Percentiles rank a stretch among this genome's conserved stretches.
These are phyloP conservation scores for Eutrema heterophyllum DNA, from an alignment of 345 rosid species.

Conservation along the genomic window DNA sequence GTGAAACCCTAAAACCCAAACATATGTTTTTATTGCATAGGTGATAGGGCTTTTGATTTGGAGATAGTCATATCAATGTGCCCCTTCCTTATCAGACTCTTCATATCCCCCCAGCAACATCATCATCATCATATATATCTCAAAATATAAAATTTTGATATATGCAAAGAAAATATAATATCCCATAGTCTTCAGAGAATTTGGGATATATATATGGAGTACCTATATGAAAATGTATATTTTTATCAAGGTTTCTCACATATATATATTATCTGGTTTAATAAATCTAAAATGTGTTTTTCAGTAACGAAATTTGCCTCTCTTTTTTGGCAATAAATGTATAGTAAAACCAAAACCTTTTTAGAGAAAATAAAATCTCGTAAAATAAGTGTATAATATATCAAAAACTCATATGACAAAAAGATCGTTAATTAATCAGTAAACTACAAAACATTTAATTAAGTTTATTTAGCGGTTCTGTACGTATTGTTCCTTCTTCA, in stretches of 20 bases:
- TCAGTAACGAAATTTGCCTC: neutral
- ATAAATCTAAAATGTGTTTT: neutral
- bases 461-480: neutral
- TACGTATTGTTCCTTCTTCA: neutral
- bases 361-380: neutral
- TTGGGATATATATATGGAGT: neutral
- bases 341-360: neutral
- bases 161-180: neutral
- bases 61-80: conserved; percentile 25
- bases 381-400: neutral
- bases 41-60: conserved; percentile 16
- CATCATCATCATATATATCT: conserved; percentile 14
- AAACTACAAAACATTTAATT: neutral
- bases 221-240: neutral
- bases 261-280: neutral
- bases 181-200: neutral
- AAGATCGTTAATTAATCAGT: neutral
- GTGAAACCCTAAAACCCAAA: conserved; percentile 13
- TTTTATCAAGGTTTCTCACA: neutral
- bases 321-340: neutral
- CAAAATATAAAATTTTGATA: neutral
- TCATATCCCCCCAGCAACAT: conserved; percentile 10
- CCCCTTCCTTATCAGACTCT: conserved; percentile 4
- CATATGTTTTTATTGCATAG: conserved; percentile 15
- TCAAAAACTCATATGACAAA: neutral